Evolutionary conservation across 2,329 filamentous ascomycete genomes (phyloP).

Genomic region (Tolypocladium endophyticum): DNA sequence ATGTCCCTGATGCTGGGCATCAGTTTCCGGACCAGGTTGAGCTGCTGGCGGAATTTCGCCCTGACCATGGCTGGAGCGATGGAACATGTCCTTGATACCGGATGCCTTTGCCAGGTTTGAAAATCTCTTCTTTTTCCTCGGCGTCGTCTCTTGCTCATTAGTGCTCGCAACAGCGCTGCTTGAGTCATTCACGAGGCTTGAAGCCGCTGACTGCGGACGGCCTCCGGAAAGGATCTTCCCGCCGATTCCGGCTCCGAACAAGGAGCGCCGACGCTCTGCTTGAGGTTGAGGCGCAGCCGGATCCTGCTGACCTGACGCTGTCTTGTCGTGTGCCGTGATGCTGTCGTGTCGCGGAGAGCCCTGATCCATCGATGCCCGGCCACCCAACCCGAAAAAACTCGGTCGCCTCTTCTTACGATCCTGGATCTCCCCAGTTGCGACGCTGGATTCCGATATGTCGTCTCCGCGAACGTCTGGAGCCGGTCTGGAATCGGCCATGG

Average conservation of each 20-base stretch:
- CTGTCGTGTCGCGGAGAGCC: background rate
- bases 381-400: slow-evolving; percentile 25
- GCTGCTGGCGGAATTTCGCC: slow-evolving; percentile 1
- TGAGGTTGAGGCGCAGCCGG: slow-evolving; percentile 10
- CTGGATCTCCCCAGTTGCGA: slow-evolving; percentile 24
- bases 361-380: slow-evolving; percentile 12
- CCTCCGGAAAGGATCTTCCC: slow-evolving; percentile 8
- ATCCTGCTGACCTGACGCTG: slow-evolving; percentile 5
- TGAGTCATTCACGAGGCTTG: slow-evolving; percentile 11
- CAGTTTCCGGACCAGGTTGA: background rate
- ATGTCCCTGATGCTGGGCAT: background rate
- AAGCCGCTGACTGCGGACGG: slow-evolving; percentile 11
- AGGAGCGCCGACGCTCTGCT: slow-evolving; percentile 27
- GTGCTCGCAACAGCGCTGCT: slow-evolving; percentile 2
- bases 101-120: slow-evolving; percentile 25
- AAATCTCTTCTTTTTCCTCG: slow-evolving; percentile 36
- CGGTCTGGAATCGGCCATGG: slow-evolving; percentile 10
- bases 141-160: slow-evolving; percentile 3
- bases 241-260: slow-evolving; percentile 21
- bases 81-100: slow-evolving; percentile 18
- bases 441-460: slow-evolving; percentile 30
- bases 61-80: slow-evolving; percentile 10
- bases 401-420: slow-evolving; percentile 26
- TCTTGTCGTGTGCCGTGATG: slow-evolving; percentile 2
- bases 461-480: slow-evolving; percentile 20